Conservation (phyloP, 495 filamentous ascomycete species). For the Annulohypoxylon maeteangense region DNA sequence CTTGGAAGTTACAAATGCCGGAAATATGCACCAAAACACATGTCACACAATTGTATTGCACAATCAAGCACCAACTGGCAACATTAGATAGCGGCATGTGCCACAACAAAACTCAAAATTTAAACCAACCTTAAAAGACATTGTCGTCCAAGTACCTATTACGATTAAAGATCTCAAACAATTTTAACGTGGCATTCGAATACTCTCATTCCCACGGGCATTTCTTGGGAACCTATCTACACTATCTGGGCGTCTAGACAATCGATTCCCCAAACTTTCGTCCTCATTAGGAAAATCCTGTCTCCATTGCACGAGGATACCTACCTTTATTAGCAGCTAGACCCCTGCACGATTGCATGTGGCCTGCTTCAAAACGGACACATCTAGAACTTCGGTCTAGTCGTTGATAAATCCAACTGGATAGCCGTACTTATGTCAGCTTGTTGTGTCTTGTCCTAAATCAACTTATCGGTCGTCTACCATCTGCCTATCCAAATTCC, state of each 20-base stretch:
- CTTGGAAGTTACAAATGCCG: conserved; percentile 35
- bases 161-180: conserved; percentile 26
- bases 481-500: conserved; percentile 11
- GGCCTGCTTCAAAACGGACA: conserved; percentile 14
- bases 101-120: conserved; percentile 20
- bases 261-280: not conserved
- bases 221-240: not conserved
- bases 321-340: conserved; percentile 39
- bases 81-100: conserved; percentile 28
- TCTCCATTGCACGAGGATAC: conserved; percentile 19
- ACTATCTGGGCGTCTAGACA: not conserved
- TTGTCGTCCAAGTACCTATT: not conserved
- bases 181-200: conserved; percentile 9
- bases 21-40: conserved; percentile 34
- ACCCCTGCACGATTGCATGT: conserved; percentile 34
- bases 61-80: conserved; percentile 2
- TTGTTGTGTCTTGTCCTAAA: conserved; percentile 14
- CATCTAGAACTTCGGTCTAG: conserved; percentile 40
- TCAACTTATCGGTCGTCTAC: conserved; percentile 24
- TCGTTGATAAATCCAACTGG: conserved; percentile 13
- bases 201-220: not conserved
- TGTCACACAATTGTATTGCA: conserved; percentile 27
- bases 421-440: conserved; percentile 28
- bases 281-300: not conserved
- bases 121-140: conserved; percentile 23